Evolutionary conservation across 2,329 filamentous ascomycete genomes (phyloP).

Genomic region (Ceratocystis lukuohia): DNA sequence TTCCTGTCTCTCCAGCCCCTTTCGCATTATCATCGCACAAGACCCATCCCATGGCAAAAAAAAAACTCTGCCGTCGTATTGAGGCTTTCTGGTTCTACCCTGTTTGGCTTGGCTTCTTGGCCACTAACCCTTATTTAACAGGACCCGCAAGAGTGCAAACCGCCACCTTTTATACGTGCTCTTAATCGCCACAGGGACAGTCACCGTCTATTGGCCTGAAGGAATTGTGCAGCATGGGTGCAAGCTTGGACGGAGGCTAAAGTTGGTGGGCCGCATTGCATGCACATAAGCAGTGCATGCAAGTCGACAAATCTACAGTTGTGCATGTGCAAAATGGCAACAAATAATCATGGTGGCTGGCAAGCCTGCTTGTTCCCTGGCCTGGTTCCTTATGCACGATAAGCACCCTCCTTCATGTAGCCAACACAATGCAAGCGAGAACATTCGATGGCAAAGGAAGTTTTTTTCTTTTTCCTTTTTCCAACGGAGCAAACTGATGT

Average conservation of each 20-base stretch:
- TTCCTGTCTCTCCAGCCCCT: no score
- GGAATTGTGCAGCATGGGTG: neutral
- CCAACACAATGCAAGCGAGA: neutral
- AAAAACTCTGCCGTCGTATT: no score
- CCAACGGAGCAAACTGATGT: no score
- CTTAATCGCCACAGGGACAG: neutral
- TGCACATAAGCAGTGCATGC: neutral
- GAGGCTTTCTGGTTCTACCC: no score
- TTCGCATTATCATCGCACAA: no score
- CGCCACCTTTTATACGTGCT: neutral
- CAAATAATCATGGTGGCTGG: neutral
- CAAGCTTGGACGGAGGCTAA: neutral
- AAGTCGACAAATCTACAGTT: neutral
- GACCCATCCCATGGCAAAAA: no score
- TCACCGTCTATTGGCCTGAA: neutral
- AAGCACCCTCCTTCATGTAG: neutral
- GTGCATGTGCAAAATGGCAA: neutral
- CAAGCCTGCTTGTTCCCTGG: neutral
- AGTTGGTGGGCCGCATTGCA: neutral
- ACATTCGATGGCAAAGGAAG: neutral
- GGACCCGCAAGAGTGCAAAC: neutral
- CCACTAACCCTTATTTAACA: neutral
- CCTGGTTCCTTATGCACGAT: neutral
- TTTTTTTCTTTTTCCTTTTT: constrained; percentile 1
- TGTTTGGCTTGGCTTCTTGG: no score